A percentile compares a stretch with the other conserved stretches of the same genome.
Evolutionary conservation across 2,329 filamentous ascomycete genomes (phyloP).

Genomic region (Cercospora nicotianae): DNA sequence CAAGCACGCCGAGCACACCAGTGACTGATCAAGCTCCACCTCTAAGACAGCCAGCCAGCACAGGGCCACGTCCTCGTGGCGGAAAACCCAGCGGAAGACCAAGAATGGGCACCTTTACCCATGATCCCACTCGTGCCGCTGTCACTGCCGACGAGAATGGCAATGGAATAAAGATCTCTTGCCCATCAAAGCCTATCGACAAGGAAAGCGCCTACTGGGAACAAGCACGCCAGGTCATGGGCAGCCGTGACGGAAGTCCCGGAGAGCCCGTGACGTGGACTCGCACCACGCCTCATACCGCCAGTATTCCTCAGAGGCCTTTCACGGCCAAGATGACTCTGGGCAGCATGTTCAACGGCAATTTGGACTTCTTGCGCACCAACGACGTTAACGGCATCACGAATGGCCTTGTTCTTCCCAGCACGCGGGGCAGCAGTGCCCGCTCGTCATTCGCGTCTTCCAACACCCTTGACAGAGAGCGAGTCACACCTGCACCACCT

Average conservation of each 20-base stretch:
- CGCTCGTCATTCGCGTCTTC: constrained; percentile 55
- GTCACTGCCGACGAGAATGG: constrained; percentile 26
- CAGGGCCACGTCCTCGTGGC: constrained; percentile 3
- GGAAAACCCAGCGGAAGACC: constrained; percentile 14
- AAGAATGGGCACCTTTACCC: constrained; percentile 25
- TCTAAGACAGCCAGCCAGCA: constrained; percentile 4
- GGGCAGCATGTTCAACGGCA: constrained; percentile 38
- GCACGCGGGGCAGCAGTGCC: constrained; percentile 36
- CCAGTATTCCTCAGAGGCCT: constrained; percentile 30
- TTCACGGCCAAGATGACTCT: constrained; percentile 39
- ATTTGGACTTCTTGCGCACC: constrained; percentile 66
- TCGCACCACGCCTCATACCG: constrained; percentile 23
- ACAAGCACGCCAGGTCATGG: constrained; percentile 30
- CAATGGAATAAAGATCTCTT: constrained; percentile 27
- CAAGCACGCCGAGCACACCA: constrained; percentile 28
- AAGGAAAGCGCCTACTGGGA: constrained; percentile 35
- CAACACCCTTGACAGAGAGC: constrained; percentile 37
- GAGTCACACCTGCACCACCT: constrained; percentile 20
- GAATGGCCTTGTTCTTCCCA: constrained; percentile 41
- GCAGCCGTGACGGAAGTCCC: constrained; percentile 36
- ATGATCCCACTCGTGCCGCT: constrained; percentile 26
- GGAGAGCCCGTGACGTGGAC: constrained; percentile 31
- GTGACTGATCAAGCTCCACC: constrained; percentile 18
- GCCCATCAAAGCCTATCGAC: constrained; percentile 24
- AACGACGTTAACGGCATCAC: constrained; percentile 59